Conservation (phyloP, 2,329 filamentous ascomycete genomes). For the Trichoderma atrobrunneum region DNA sequence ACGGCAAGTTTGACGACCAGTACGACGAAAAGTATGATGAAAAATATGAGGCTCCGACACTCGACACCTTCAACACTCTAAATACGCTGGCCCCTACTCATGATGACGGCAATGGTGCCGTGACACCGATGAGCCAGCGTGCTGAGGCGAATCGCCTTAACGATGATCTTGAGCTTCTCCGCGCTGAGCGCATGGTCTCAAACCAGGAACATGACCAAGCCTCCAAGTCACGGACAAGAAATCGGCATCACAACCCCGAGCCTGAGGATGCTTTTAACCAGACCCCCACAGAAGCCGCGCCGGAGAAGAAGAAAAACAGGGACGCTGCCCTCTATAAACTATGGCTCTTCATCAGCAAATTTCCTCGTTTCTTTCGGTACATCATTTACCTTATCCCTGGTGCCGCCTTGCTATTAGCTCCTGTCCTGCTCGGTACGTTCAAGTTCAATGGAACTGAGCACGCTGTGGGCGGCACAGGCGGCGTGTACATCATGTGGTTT, state of each 20-base stretch:
- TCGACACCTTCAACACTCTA: conserved; percentile 32
- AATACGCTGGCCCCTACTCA: conserved; percentile 29
- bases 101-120: conserved; percentile 22
- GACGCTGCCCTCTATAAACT: conserved; percentile 40
- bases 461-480: conserved; percentile 63
- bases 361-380: conserved; percentile 50
- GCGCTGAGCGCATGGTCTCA: conserved; percentile 46
- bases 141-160: conserved; percentile 40
- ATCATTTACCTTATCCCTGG: conserved; percentile 48
- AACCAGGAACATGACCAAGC: conserved; percentile 39
- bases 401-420: conserved; percentile 44
- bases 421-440: conserved; percentile 44
- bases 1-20: conserved; percentile 1
- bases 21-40: conserved; percentile 15
- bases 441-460: conserved; percentile 38
- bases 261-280: conserved; percentile 49
- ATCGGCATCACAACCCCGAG: conserved; percentile 35
- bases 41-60: conserved; percentile 23
- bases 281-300: conserved; percentile 27
- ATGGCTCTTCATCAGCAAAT: conserved; percentile 46
- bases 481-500: conserved; percentile 82
- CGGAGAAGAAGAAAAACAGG: conserved; percentile 32
- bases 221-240: conserved; percentile 27
- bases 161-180: conserved; percentile 50
- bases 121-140: conserved; percentile 30